A percentile compares a stretch with the other conserved stretches of the same genome.
phyloP scores from a whole-genome alignment of 805 yeast species.

The Candida silvatica region DNA sequence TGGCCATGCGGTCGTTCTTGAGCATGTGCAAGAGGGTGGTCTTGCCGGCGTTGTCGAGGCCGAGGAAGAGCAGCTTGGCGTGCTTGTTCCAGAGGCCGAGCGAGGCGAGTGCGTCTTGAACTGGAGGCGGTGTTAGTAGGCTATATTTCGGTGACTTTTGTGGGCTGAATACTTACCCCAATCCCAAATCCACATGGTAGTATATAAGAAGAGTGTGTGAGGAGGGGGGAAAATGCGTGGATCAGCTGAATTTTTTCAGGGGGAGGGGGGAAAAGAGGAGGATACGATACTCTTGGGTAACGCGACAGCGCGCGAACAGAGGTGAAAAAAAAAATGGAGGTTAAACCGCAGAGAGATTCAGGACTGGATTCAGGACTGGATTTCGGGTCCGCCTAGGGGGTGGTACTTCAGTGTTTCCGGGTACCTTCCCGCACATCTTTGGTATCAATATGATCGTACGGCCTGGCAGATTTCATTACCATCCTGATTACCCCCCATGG shows the following conservation, averaged over 20 bases:
- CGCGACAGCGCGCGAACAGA: neutral
- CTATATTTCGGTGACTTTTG: neutral
- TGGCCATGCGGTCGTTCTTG: slow-evolving; percentile 93
- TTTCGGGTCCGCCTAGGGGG: too few relatives aligned
- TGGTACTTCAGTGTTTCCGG: too few relatives aligned
- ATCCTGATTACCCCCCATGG: too few relatives aligned
- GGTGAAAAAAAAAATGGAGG: too few relatives aligned
- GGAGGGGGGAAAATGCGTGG: neutral
- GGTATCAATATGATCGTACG: too few relatives aligned
- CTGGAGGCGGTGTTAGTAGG: slow-evolving; percentile 24
- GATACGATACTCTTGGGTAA: too few relatives aligned
- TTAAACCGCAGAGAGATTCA: too few relatives aligned
- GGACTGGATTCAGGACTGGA: too few relatives aligned
- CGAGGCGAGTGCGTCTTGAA: slow-evolving; percentile 70
- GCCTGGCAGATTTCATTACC: too few relatives aligned
- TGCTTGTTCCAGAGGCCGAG: slow-evolving; percentile 88
- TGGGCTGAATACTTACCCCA: slow-evolving; percentile 27
- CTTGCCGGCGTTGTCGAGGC: slow-evolving; percentile 97
- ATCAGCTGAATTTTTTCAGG: neutral
- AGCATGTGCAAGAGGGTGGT: slow-evolving; percentile 82
- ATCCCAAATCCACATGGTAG: slow-evolving; percentile 27
- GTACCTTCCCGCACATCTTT: too few relatives aligned
- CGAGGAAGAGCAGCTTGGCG: slow-evolving; percentile 91
- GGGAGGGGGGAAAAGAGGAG: neutral
- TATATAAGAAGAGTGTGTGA: neutral